phyloP scores from a whole-genome alignment of 2,329 filamentous ascomycete species.

The Cryoendolithus antarcticus region DNA sequence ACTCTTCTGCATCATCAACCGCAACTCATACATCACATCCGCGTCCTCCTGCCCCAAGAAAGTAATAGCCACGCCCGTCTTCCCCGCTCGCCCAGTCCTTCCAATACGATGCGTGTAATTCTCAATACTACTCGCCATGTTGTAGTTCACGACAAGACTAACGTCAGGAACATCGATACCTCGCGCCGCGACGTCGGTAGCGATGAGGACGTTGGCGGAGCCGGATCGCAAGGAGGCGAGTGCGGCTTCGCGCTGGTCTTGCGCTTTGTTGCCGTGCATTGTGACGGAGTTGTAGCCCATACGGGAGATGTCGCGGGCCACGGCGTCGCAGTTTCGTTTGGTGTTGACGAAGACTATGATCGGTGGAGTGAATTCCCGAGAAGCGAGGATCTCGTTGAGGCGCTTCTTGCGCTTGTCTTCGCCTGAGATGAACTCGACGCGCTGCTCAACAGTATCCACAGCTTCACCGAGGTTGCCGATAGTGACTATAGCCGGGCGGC shows the following conservation, averaged over 20 bases:
- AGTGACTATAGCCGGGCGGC: constrained; percentile 81
- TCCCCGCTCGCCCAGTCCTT: constrained; percentile 92
- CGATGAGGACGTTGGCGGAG: constrained; percentile 75
- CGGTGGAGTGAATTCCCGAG: constrained; percentile 67
- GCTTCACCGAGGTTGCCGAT: constrained; percentile 93
- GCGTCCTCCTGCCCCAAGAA: constrained; percentile 85
- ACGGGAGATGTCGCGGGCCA: constrained; percentile 84
- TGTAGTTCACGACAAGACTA: constrained; percentile 92
- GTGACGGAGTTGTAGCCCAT: constrained; percentile 88
- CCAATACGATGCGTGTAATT: constrained; percentile 94
- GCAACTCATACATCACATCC: constrained; percentile 81
- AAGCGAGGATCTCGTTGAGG: constrained; percentile 76
- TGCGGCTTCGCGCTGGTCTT: constrained; percentile 93
- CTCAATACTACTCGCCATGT: constrained; percentile 90
- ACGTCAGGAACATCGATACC: constrained; percentile 98
- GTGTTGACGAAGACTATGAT: constrained; percentile 99
- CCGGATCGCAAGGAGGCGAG: constrained; percentile 73
- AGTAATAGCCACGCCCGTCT: constrained; percentile 90
- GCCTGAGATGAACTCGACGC: constrained; percentile 78
- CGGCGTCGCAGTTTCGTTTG: constrained; percentile 94
- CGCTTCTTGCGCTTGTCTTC: constrained; percentile 97
- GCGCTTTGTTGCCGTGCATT: constrained; percentile 88
- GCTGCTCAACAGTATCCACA: constrained; percentile 94
- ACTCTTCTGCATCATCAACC: constrained; percentile 90
- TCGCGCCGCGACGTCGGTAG: constrained; percentile 87